Base-by-base conservation (phyloP, 257 asterid species). In the Catharanthus roseus region DNA sequence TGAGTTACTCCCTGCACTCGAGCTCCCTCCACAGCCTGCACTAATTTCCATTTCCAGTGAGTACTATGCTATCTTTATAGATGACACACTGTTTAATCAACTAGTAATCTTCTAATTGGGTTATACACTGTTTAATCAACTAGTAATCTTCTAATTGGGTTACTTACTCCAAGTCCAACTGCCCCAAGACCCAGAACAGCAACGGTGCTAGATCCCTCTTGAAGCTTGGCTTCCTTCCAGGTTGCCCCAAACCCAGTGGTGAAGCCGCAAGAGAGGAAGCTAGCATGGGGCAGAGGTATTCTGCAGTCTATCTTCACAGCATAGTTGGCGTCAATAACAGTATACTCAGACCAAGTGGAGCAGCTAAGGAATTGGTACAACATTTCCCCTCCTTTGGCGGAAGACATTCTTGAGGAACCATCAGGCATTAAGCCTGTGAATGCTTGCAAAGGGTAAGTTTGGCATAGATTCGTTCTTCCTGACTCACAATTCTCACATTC, bases 171-270 rank as follows among this genome's bases (percentile, higher is more conserved):
- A 4, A 87, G 85, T 68, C 96, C 96, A 77, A 87, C 96, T n/a
- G 93, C 88, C 19, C 96, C 93, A 68, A 89, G 93, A 79, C 96
- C 96, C 50, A 86, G 72, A 0, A 85, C 89, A 66, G 96, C 96
- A 64, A 89, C 85, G 24, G 82, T 77, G 26, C n/a, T n/a, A n/a
- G 91, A 80, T 24, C 93, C 96, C 62, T 85, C 82, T 29, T 81
- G 81, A 11, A 89, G 66, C 5, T 41, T 36, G 71, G 71, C 75
- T 67, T 72, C 84, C 47, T 78, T 82, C 82, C 73, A 86, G 0
- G 88, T 71, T 0, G 96, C 78, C 11, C 89, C 96, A 67, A 67
- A 85, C 2, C 96, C 88, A 7, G 96, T 84, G 15, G 93, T 84
- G 72, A 89, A 89, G 26, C 96, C 92, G 67, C 96, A 89, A 62